Evolutionary conservation across 495 filamentous ascomycete species (phyloP).

Genomic region (Copromyces sp.): DNA sequence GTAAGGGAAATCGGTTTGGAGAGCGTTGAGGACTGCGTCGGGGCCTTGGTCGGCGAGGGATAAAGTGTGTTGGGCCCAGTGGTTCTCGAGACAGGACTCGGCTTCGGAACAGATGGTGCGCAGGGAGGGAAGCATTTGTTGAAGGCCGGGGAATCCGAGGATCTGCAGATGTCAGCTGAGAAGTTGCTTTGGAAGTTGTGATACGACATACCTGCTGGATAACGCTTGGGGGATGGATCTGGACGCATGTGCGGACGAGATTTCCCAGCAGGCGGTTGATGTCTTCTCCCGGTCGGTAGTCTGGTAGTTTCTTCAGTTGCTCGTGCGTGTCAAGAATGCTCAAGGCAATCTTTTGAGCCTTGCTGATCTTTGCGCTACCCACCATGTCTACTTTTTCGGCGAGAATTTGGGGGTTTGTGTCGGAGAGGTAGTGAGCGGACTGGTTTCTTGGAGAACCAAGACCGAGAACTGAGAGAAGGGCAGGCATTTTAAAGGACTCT

Average conservation of each 20-base stretch:
- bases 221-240: slow-evolving; percentile 14
- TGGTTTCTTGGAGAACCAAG: background rate
- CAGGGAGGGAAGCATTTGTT: slow-evolving; percentile 12
- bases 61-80: slow-evolving; percentile 16
- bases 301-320: slow-evolving; percentile 10
- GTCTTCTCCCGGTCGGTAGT: slow-evolving; percentile 6
- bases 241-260: slow-evolving; percentile 16
- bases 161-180: slow-evolving; percentile 7
- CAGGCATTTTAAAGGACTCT: background rate
- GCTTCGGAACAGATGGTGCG: slow-evolving; percentile 18
- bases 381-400: slow-evolving; percentile 15
- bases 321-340: slow-evolving; percentile 13
- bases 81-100: slow-evolving; percentile 17
- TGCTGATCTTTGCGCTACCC: background rate
- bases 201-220: slow-evolving; percentile 10
- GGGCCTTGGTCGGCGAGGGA: background rate
- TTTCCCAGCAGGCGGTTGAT: slow-evolving; percentile 18
- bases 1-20: slow-evolving; percentile 17
- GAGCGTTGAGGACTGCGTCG: slow-evolving; percentile 7
- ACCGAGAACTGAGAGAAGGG: background rate
- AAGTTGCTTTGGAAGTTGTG: background rate
- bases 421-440: background rate
- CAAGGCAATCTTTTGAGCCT: slow-evolving; percentile 7
- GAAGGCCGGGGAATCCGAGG: slow-evolving; percentile 4
- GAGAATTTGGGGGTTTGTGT: background rate